These are phyloP conservation scores for Piromyces sp. DNA, from an alignment of 192 early-diverging fungal genomes.

Conservation along the genomic window DNA sequence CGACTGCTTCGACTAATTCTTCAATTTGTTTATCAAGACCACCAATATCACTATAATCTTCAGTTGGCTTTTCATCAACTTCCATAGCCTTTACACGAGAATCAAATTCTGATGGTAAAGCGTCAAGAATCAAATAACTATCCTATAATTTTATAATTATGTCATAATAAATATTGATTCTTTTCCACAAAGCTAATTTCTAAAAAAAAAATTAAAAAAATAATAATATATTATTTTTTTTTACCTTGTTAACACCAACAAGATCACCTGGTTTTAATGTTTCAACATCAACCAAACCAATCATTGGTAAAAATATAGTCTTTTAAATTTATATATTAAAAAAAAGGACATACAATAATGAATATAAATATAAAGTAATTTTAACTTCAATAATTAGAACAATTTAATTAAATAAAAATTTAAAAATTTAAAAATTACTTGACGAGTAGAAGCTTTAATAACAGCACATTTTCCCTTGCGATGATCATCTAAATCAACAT, in stretches of 20 bases:
- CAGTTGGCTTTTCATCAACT: slow-evolving; percentile 97
- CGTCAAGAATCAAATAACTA: slow-evolving; percentile 86
- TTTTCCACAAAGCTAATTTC: too few species aligned
- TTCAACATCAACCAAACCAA: slow-evolving; percentile 80
- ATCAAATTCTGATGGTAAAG: slow-evolving; percentile 92
- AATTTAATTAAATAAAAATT: not conserved
- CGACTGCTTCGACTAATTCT: slow-evolving; percentile 72
- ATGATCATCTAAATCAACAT: slow-evolving; percentile 79
- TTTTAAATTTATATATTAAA: too few species aligned
- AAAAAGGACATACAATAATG: too few species aligned
- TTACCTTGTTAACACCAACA: slow-evolving; percentile 85
- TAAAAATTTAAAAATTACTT: slow-evolving; percentile 27
- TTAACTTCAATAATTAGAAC: too few species aligned
- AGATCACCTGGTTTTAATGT: slow-evolving; percentile 88
- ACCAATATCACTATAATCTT: slow-evolving; percentile 88
- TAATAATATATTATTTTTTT: too few species aligned
- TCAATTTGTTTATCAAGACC: slow-evolving; percentile 79
- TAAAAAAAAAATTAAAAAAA: too few species aligned
- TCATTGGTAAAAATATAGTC: slow-evolving; percentile 92
- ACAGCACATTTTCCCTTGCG: slow-evolving; percentile 94
- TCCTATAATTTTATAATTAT: slow-evolving; percentile 19
- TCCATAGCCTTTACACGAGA: slow-evolving; percentile 98
- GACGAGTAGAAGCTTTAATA: slow-evolving; percentile 83
- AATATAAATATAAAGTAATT: too few species aligned
- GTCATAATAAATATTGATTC: too few species aligned